Conservation (phyloP, 2,329 filamentous ascomycete species). For the Venturia oleaginea region DNA sequence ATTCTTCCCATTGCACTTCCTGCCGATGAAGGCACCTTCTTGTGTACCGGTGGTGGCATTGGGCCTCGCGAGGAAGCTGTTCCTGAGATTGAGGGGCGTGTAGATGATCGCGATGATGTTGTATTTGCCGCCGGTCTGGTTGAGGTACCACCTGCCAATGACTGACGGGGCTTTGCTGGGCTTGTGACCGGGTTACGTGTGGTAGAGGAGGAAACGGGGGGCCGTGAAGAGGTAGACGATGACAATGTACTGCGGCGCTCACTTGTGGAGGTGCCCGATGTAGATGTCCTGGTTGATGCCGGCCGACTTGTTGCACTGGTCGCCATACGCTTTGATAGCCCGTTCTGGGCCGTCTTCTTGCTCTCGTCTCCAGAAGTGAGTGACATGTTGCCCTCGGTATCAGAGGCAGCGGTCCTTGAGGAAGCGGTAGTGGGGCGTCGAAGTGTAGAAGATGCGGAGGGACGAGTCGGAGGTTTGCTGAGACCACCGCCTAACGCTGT, state of each 20-base stretch:
- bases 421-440: conserved; percentile 8
- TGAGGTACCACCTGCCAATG: conserved; percentile 6
- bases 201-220: background rate
- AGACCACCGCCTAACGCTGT: conserved; percentile 9
- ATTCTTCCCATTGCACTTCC: background rate
- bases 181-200: conserved; percentile 6
- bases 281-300: background rate
- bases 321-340: conserved; percentile 12
- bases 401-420: conserved; percentile 5
- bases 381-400: conserved; percentile 3
- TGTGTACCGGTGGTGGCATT: conserved; percentile 4
- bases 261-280: background rate
- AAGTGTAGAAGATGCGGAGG: background rate
- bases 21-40: background rate
- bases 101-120: background rate
- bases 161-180: conserved; percentile 5
- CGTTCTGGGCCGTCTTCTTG: conserved; percentile 10
- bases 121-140: background rate
- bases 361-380: conserved; percentile 13
- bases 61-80: background rate
- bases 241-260: conserved; percentile 8
- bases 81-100: background rate
- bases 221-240: conserved; percentile 5
- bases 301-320: conserved; percentile 4
- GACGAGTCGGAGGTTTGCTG: conserved; percentile 13